Base-by-base conservation (phyloP, 2,329 filamentous ascomycete species). In the Sarocladium oryzae region DNA sequence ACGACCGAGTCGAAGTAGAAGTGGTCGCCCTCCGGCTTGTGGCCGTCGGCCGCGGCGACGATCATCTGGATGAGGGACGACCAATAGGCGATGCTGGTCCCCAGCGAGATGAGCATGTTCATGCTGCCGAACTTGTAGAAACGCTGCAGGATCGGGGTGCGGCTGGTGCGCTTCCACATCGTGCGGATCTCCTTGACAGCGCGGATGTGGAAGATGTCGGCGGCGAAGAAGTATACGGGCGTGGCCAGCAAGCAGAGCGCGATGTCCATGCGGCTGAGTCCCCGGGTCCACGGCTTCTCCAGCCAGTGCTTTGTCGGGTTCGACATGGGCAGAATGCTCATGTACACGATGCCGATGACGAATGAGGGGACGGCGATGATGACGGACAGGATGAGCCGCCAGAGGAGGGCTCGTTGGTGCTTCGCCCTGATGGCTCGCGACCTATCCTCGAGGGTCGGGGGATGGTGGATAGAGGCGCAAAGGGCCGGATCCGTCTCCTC, bases 71-170 rank as follows among this genome's bases (percentile, higher is more conserved):
- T 85, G 21, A 95, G 71, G 0, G 89, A 95, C 0, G 89, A 85
- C 55, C 95, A 73, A 64, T 95, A 96, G 1, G 91, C 91, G 54
- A 96, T 89, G 2, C 82, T 86, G 0, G 91, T 95, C 5, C 90
- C 91, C 2, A 95, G 76, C 7, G 87, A 93, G 68, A 96, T 91
- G 54, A 96, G 78, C 72, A 95, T 86, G 63, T 95, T 95, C 91
- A 96, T 96, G 71, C 90, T 96, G 8, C 91, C 91, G 61, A 96
- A 96, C n/a, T 87, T 84, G 65, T 90, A 89, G 61, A 96, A 91
- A 13, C 91, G 77, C 58, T 85, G 79, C 15, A 88, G 59, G 3
- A 95, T 64, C 0, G 89, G 87, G 1, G 85, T 85, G 33, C 78
- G 81, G 63, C 89, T 95, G 24, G 82, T 80, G 2, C 73, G 82